Evolutionary conservation across 2,329 filamentous ascomycete species (phyloP).

Genomic region (Epichloe coenophiala): DNA sequence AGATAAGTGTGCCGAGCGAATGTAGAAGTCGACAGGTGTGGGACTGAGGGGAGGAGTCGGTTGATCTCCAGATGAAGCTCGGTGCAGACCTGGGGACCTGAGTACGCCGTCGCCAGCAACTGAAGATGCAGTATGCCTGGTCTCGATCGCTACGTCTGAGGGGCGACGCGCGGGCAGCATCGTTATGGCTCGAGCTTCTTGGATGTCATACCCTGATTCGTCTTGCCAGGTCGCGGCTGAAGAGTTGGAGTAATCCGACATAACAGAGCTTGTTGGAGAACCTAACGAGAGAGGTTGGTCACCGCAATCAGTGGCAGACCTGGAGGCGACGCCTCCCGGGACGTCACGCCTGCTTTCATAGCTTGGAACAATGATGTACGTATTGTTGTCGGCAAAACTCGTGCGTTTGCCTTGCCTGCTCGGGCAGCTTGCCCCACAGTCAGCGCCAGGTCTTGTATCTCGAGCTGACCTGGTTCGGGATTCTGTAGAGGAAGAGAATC

Average conservation of each 20-base stretch:
- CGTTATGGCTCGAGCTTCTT: slow-evolving; percentile 27
- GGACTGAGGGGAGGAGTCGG: slow-evolving; percentile 39
- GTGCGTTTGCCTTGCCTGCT: slow-evolving; percentile 25
- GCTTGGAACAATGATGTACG: slow-evolving; percentile 28
- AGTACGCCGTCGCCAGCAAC: not conserved
- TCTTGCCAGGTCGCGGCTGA: slow-evolving; percentile 20
- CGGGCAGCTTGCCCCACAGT: slow-evolving; percentile 4
- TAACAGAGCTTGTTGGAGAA: slow-evolving; percentile 16
- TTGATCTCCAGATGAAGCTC: slow-evolving; percentile 21
- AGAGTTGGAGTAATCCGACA: slow-evolving; percentile 25
- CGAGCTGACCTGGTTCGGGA: slow-evolving; percentile 8
- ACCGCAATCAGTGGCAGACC: slow-evolving; percentile 14
- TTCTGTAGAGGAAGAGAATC: slow-evolving; percentile 3
- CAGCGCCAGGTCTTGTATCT: not conserved
- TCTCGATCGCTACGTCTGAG: slow-evolving; percentile 10
- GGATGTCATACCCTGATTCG: slow-evolving; percentile 17
- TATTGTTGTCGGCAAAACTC: slow-evolving; percentile 26
- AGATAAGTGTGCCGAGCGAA: slow-evolving; percentile 25
- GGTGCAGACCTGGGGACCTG: not conserved
- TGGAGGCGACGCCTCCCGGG: slow-evolving; percentile 7
- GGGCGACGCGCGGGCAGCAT: slow-evolving; percentile 19
- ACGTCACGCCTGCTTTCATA: slow-evolving; percentile 6
- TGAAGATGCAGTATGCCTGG: not conserved
- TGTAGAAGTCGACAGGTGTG: slow-evolving; percentile 35
- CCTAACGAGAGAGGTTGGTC: slow-evolving; percentile 13